These are phyloP conservation scores for Echeveria elegans DNA, from an alignment of 164 flowering plant species.

Conservation along the genomic window DNA sequence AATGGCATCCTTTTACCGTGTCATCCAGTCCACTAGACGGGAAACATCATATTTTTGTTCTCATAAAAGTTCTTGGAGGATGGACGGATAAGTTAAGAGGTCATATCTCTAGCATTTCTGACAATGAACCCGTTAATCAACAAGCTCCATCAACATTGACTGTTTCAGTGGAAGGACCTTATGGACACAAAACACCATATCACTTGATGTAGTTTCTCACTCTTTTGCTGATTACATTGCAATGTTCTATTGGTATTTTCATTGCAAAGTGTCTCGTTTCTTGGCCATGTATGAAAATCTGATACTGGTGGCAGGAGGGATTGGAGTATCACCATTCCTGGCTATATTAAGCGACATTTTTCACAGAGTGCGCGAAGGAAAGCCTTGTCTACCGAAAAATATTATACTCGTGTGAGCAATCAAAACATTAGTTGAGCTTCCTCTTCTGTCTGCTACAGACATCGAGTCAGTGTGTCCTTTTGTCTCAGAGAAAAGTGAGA, in stretches of 20 bases:
- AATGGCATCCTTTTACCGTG: slow-evolving; percentile 97
- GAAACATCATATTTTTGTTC: slow-evolving; percentile 54
- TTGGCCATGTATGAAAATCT: slow-evolving; percentile 65
- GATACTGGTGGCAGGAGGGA: slow-evolving; percentile 88
- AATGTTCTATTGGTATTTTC: background rate
- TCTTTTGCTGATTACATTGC: background rate
- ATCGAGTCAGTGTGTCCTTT: slow-evolving; percentile 52
- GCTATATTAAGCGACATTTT: slow-evolving; percentile 82
- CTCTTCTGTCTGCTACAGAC: slow-evolving; percentile 50
- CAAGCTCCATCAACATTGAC: slow-evolving; percentile 30
- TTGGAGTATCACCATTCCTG: slow-evolving; percentile 86
- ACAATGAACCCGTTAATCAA: slow-evolving; percentile 18
- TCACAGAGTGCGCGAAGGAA: slow-evolving; percentile 44
- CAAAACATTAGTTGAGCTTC: slow-evolving; percentile 63
- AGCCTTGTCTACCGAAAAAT: slow-evolving; percentile 50
- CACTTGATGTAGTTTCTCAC: slow-evolving; percentile 51
- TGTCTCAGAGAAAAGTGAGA: slow-evolving; percentile 35
- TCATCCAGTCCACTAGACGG: slow-evolving; percentile 94
- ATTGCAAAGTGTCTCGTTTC: background rate
- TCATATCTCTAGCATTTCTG: slow-evolving; percentile 22
- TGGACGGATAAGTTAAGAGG: slow-evolving; percentile 71
- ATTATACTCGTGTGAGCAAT: slow-evolving; percentile 75
- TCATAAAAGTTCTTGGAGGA: slow-evolving; percentile 79
- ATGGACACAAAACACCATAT: slow-evolving; percentile 84
- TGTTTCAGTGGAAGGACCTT: slow-evolving; percentile 90